These are phyloP conservation scores for Bipolaris zeicola DNA, from an alignment of 2,329 filamentous ascomycete genomes.

Conservation along the genomic window DNA sequence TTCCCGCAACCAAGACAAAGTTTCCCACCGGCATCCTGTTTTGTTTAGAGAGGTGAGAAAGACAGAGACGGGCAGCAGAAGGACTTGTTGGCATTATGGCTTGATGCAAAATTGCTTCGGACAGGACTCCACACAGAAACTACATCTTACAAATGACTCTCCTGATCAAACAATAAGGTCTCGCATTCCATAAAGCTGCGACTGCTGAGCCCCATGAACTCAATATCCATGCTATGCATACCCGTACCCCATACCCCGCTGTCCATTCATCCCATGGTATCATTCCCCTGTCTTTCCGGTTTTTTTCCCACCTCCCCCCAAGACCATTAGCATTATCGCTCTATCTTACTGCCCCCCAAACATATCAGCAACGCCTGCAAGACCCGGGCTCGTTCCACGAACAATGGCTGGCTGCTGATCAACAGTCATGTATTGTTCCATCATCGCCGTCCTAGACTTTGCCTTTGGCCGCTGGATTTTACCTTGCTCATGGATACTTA, in stretches of 20 bases:
- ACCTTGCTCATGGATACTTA: conserved; percentile 92
- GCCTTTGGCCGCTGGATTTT: conserved; percentile 63
- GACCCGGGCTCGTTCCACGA: conserved; percentile 47
- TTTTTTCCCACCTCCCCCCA: background rate
- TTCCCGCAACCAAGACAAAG: too few species aligned
- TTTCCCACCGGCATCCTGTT: too few species aligned
- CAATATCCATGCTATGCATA: background rate
- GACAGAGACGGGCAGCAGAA: too few species aligned
- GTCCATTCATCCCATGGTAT: background rate
- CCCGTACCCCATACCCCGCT: background rate
- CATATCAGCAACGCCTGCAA: conserved; percentile 54
- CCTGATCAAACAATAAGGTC: background rate
- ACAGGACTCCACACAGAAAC: background rate
- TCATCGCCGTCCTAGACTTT: conserved; percentile 41
- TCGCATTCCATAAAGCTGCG: background rate
- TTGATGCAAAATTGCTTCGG: too few species aligned
- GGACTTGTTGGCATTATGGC: too few species aligned
- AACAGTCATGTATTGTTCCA: conserved; percentile 52
- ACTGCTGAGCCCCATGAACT: background rate
- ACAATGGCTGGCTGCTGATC: conserved; percentile 47
- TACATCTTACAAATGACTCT: background rate
- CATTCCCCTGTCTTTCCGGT: background rate
- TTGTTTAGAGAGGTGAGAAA: too few species aligned
- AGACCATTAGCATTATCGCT: background rate
- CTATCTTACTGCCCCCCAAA: conserved; percentile 40